Evolutionary conservation across 1,139 yeast species (phyloP), one percentile per base, ranked within the genome.

Genomic region (Protomyces macrosporus): DNA sequence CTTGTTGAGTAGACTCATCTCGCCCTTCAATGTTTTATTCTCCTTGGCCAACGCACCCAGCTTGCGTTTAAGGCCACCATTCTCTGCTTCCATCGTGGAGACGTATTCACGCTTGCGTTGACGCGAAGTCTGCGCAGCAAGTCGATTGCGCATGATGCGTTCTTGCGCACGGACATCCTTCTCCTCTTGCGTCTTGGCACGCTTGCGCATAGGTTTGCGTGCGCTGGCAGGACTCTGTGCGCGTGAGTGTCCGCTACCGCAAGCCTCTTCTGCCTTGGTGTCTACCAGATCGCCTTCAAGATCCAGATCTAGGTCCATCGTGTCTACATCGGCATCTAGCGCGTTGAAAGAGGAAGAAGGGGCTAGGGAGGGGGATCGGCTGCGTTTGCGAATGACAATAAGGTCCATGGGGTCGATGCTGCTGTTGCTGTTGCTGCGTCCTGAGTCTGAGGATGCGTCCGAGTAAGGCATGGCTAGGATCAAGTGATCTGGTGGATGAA

Each of bases 41-140:
- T 48, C 59, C 34, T 51, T n/a, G 5, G 63, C 48, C 48, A 60
- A 37, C 6, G 39, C 6, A 32, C 54, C n/a, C 39, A 60, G 39
- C 12, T 36, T 30, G n/a, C 45, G 16, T 35, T 33, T 23, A 32
- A 67, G 65, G 10, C 54, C 34, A 12, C 36, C 35, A 42, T 67
- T 67, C 52, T 66, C 64, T 3, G 34, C 57, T 77, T 93, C 98
- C 70, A 93, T 81, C 69, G 84, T 85, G 75, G 90, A 96, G 67
- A 93, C 87, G 74, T 91, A 96, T 73, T 86, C 84, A 73, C 98
- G 84, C 82, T 93, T 93, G 84, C 91, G 91, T 74, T 93, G 98
- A 69, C 98, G 84, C 39, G 96, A 88, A 57, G 96, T 96, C 74
- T 93, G 98, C 55, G 98, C 98, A 33, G 98, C 98, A 73, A 93